These are phyloP conservation scores for Sugiyamaella castrensis DNA, from an alignment of 1,139 yeast species.

Conservation along the genomic window DNA sequence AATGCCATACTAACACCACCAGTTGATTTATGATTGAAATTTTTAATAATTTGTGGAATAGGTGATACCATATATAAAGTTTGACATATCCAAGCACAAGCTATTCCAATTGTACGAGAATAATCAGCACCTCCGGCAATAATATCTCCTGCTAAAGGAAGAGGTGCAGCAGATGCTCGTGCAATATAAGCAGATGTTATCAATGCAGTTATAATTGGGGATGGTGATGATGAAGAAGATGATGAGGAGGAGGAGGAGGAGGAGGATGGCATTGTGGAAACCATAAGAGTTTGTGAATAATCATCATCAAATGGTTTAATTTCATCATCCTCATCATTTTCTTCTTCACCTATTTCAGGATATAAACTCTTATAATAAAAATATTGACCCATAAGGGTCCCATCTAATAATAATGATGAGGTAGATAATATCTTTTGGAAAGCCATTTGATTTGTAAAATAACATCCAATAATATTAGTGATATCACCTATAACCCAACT, in stretches of 20 bases:
- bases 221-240: conserved; percentile 1
- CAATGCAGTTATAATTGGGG: not conserved
- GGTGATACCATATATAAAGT: conserved; percentile 68
- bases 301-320: not conserved
- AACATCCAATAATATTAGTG: conserved; percentile 34
- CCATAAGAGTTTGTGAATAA: not conserved
- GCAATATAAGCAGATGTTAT: conserved; percentile 10
- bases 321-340: conserved; percentile 1
- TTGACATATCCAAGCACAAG: conserved; percentile 80
- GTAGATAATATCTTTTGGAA: conserved; percentile 33
- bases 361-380: conserved; percentile 25
- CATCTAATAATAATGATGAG: conserved; percentile 29
- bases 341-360: conserved; percentile 3
- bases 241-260: conserved; percentile 2
- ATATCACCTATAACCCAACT: conserved; percentile 37
- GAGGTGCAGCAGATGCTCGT: conserved; percentile 13
- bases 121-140: conserved; percentile 9
- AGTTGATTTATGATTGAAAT: conserved; percentile 69
- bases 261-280: not conserved
- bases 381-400: conserved; percentile 30
- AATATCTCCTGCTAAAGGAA: conserved; percentile 6
- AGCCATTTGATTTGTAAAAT: conserved; percentile 34
- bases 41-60: conserved; percentile 75
- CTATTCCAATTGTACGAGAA: conserved; percentile 44
- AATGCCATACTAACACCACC: conserved; percentile 79